phyloP scores from a whole-genome alignment of 2,329 filamentous ascomycete species.

The Scleromitrula shiraiana region DNA sequence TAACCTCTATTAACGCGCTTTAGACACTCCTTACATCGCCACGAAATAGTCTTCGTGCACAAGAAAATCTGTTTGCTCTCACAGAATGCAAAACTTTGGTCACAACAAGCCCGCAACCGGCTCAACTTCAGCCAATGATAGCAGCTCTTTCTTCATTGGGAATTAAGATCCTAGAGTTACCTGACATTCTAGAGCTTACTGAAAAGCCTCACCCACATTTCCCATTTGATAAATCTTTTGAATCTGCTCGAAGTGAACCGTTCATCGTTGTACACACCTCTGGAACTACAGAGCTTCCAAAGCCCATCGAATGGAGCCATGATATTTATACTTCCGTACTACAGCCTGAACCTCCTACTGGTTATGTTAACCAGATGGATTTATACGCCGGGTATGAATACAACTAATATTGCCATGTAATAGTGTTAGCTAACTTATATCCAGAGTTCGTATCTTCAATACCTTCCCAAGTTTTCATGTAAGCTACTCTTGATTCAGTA shows the following conservation, averaged over 20 bases:
- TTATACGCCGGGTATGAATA: neutral
- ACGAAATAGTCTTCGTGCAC: conserved; percentile 4
- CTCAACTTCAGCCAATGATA: neutral
- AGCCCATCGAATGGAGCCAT: conserved; percentile 2
- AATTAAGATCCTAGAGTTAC: neutral
- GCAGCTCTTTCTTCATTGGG: neutral
- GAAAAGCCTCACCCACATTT: neutral
- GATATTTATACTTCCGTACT: neutral
- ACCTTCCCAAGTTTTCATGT: conserved; percentile 5
- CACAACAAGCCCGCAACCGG: neutral
- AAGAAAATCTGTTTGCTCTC: neutral
- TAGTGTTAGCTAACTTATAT: neutral
- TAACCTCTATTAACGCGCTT: neutral
- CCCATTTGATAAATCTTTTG: neutral
- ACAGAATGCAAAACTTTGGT: neutral
- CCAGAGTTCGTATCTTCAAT: neutral
- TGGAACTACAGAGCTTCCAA: conserved; percentile 2
- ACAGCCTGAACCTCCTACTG: neutral
- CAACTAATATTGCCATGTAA: neutral
- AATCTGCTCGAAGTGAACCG: neutral
- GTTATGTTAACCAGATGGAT: neutral
- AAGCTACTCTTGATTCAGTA: neutral
- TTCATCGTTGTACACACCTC: neutral
- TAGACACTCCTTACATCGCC: conserved; percentile 2
- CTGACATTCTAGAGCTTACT: neutral